Percentiles rank a stretch among this genome's conserved stretches.
Evolutionary conservation across 2,329 filamentous ascomycete species (phyloP).

Genomic region (Drechslera avenae): DNA sequence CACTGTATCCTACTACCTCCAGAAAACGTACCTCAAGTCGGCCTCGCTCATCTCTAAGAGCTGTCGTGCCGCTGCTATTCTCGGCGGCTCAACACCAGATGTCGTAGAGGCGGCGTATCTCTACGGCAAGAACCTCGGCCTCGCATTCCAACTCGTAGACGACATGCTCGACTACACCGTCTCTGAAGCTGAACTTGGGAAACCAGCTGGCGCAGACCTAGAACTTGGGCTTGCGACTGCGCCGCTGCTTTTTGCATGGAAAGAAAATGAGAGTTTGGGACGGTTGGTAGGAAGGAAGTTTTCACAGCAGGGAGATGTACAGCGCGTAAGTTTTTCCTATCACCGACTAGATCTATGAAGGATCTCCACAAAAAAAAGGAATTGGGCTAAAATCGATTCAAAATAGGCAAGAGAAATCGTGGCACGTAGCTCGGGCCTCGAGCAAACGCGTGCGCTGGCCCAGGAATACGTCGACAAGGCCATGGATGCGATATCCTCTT

Average conservation of each 20-base stretch:
- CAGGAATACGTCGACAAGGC: slow-evolving; percentile 90
- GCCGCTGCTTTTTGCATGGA: slow-evolving; percentile 94
- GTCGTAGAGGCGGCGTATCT: slow-evolving; percentile 90
- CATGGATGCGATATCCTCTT: slow-evolving; percentile 77
- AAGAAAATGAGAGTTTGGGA: slow-evolving; percentile 81
- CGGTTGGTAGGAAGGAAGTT: slow-evolving; percentile 92
- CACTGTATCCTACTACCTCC: slow-evolving; percentile 88
- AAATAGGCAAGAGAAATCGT: slow-evolving; percentile 84
- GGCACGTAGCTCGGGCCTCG: slow-evolving; percentile 79
- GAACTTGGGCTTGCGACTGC: slow-evolving; percentile 93
- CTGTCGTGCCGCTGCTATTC: slow-evolving; percentile 84
- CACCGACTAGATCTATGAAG: no score
- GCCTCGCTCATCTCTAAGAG: slow-evolving; percentile 96
- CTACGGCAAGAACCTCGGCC: slow-evolving; percentile 90
- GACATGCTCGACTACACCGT: slow-evolving; percentile 98
- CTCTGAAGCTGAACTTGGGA: slow-evolving; percentile 82
- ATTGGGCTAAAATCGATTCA: neutral
- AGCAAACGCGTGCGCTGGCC: slow-evolving; percentile 88
- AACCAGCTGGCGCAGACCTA: slow-evolving; percentile 91
- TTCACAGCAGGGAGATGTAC: slow-evolving; percentile 78
- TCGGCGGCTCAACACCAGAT: slow-evolving; percentile 75
- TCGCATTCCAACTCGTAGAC: slow-evolving; percentile 97
- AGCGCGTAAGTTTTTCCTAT: slow-evolving; percentile 75
- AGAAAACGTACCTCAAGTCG: slow-evolving; percentile 98
- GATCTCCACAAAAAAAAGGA: no score